Evolutionary conservation across 768 basidiomycete species (phyloP), one percentile per base, ranked within the genome.

Genomic region (Asterophora lycoperdoides): DNA sequence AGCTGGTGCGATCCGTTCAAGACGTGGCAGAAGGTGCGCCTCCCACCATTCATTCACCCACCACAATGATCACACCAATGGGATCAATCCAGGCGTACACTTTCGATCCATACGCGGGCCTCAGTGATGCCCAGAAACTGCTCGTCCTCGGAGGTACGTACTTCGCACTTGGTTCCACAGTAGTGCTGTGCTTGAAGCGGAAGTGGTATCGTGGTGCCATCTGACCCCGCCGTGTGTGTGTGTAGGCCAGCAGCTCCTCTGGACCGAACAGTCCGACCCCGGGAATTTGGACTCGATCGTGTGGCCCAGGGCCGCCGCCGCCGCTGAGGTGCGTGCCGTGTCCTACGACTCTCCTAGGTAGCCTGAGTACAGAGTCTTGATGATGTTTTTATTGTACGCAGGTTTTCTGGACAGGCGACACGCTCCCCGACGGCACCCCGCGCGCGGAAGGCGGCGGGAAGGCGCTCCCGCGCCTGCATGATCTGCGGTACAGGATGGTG

Each of bases 1-100:
- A 81, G 80, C 56, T 87, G 85, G 83, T 86, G 83, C 58, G 84
- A 84, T 55, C 84, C 85, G 0, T 88, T 83, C 78, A 88, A 88
- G 65, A 80, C 81, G 4, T 91, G 88, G 88, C 80, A 85, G 59
- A 76, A 80, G 66, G 84, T 85, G 46, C 18, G 18, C 41, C 15
- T 28, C 5, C n/a, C 4, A 15, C 19, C 40, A 14, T 29, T 32
- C 18, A 14, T n/a, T 41, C 34, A 20, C 19, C 13, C 18, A 19
- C 37, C 35, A 17, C 14, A 11, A 15, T 26, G 15, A 48, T 35
- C 15, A 38, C n/a, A 32, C 29, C 19, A n/a, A n/a, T n/a, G n/a
- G n/a, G n/a, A n/a, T n/a, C n/a, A 19, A 5, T 14, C n/a, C 30
- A 67, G 72, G 66, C 83, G 1, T 86, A 84, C 65, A 79, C 81